These are phyloP conservation scores for Fusarium compactum DNA, from an alignment of 2,329 filamentous ascomycete species.

Conservation along the genomic window DNA sequence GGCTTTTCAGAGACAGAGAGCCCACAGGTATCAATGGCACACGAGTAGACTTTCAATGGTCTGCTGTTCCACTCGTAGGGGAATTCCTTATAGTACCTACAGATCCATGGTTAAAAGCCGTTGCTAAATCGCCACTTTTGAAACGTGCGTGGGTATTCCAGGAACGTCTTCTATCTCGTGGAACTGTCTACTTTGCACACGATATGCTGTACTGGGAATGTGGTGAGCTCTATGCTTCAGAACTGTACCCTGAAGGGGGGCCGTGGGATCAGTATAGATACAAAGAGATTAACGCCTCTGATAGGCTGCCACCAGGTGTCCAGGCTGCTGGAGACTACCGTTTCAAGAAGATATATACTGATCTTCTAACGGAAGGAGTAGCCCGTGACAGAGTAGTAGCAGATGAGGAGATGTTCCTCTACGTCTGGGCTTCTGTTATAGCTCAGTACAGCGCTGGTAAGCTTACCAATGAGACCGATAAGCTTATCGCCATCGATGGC, in stretches of 20 bases:
- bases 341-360: slow-evolving; percentile 12
- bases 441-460: slow-evolving; percentile 11
- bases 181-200: not conserved
- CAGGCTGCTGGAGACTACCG: not conserved
- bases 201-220: slow-evolving; percentile 18
- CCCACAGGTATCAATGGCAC: not conserved
- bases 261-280: slow-evolving; percentile 7
- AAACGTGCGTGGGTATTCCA: slow-evolving; percentile 11
- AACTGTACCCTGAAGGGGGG: not conserved
- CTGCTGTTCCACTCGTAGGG: not conserved
- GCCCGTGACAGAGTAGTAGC: fast-evolving
- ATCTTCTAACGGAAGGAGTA: not conserved
- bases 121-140: not conserved
- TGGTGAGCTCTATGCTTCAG: not conserved
- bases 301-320: not conserved
- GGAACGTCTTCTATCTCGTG: slow-evolving; percentile 4
- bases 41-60: not conserved
- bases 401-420: slow-evolving; percentile 11
- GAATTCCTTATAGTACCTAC: not conserved
- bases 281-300: not conserved
- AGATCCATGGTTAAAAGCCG: slow-evolving; percentile 5
- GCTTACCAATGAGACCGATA: not conserved
- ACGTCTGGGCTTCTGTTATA: slow-evolving; percentile 11
- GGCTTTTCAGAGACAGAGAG: not conserved
- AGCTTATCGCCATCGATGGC: slow-evolving; percentile 4